Percentiles rank a stretch among this genome's conserved stretches.
phyloP scores from a whole-genome alignment of 768 basidiomycete species.

The Auriculariales sp. region DNA sequence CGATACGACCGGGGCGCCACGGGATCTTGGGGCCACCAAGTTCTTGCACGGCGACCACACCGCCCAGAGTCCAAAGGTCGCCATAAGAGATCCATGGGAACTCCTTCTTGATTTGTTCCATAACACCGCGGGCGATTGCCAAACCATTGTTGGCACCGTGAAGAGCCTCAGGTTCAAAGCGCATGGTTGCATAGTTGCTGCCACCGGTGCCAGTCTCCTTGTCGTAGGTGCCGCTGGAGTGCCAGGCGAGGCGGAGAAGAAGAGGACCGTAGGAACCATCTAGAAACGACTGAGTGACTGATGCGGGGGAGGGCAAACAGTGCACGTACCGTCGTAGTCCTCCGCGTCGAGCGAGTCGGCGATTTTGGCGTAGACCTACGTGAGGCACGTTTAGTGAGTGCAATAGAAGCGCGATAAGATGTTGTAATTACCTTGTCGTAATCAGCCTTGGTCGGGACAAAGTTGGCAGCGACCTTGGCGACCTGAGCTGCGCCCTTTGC shows the following conservation, averaged over 20 bases:
- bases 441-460: slow-evolving; percentile 67
- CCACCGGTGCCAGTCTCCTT: slow-evolving; percentile 63
- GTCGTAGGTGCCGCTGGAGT: slow-evolving; percentile 86
- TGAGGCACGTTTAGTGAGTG: slow-evolving; percentile 1
- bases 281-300: slow-evolving; percentile 16
- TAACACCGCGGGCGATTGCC: slow-evolving; percentile 59
- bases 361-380: slow-evolving; percentile 87
- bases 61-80: slow-evolving; percentile 92
- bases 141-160: slow-evolving; percentile 81
- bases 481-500: slow-evolving; percentile 47
- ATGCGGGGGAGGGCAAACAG: slow-evolving; percentile 1
- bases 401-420: slow-evolving; percentile 1
- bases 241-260: slow-evolving; percentile 85
- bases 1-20: slow-evolving; percentile 88
- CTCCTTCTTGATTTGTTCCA: slow-evolving; percentile 79
- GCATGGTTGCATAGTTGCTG: slow-evolving; percentile 98
- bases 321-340: slow-evolving; percentile 69
- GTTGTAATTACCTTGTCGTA: slow-evolving; percentile 66
- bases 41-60: slow-evolving; percentile 74
- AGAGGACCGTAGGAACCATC: slow-evolving; percentile 86
- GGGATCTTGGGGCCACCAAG: slow-evolving; percentile 85
- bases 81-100: slow-evolving; percentile 93
- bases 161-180: slow-evolving; percentile 76
- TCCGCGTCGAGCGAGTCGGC: slow-evolving; percentile 62
- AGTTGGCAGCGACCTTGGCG: slow-evolving; percentile 49